Evolutionary conservation across 345 rosid species (phyloP), one percentile per base, ranked within the genome.

Genomic region (Odontarrhena argentea): DNA sequence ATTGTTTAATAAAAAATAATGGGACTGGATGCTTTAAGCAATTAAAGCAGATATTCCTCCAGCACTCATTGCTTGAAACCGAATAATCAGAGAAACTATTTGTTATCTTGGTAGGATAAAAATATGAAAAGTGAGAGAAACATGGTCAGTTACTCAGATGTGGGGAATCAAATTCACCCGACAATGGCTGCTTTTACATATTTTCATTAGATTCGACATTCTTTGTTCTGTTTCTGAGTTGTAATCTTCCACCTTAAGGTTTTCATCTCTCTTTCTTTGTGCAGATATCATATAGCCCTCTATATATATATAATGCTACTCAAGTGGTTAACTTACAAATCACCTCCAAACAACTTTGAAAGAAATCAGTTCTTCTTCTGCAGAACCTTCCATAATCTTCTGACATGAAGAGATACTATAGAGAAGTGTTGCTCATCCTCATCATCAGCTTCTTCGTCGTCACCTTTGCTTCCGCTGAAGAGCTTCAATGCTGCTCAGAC

Each of bases 111-210:
- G 6, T 5, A 4, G 7, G 36, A 32, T 5, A 28, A 28, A 11
- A 15, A 8, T 9, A 48, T 40, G 32, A 40, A 60, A 52, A 69
- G 67, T 51, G 51, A 59, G 59, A 38, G 47, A 54, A 54, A 53
- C 55, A 13, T 6, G 63, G 26, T 46, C 48, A 18, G 22, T 18
- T 18, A 18, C 22, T 18, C 22, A 37, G 36, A 35, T 57, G 53
- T 22, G 52, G 54, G 69, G 69, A 55, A 70, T 50, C 52, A 9
- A 63, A 48, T 42, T 50, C 48, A 64, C 60, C 66, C 71, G 66
- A 73, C 71, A 73, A 43, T 50, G 42, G 12, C 49, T 59, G 65
- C 51, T 58, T 47, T 18, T 13, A 3, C 0, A 42, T 26, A 25
- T n/a, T 11, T 9, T 9, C 67, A 57, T 42, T 37, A 63, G 45